Conservation (phyloP, 2,329 filamentous ascomycete genomes). For the Paecilomyces sp. region DNA sequence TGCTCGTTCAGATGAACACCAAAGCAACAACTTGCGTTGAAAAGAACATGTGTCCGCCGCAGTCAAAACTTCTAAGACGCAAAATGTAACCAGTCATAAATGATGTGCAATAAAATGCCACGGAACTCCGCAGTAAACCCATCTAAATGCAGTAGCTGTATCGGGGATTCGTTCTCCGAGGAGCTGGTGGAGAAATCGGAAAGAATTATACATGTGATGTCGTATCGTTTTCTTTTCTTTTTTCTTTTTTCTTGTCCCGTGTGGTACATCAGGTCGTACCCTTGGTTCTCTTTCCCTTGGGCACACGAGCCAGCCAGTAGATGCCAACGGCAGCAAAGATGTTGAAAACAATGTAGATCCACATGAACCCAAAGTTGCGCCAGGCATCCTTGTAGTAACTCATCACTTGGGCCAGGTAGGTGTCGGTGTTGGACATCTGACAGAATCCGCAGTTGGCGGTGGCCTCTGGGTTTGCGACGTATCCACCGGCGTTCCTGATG, state of each 20-base stretch:
- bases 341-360: slow-evolving; percentile 60
- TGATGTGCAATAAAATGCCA: neutral
- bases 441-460: slow-evolving; percentile 47
- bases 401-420: slow-evolving; percentile 36
- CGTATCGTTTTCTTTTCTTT: neutral
- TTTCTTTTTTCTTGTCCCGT: neutral
- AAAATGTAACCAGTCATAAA: neutral
- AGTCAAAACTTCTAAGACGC: neutral
- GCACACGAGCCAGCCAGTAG: slow-evolving; percentile 46
- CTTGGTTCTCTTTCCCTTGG: neutral
- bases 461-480: slow-evolving; percentile 35
- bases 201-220: too few species aligned
- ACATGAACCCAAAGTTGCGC: slow-evolving; percentile 65
- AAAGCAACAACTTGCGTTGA: neutral
- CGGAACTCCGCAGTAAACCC: neutral
- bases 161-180: neutral
- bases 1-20: neutral
- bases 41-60: neutral
- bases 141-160: neutral
- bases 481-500: slow-evolving; percentile 30
- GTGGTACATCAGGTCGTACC: neutral
- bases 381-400: slow-evolving; percentile 47
- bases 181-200: neutral
- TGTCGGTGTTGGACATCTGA: slow-evolving; percentile 37
- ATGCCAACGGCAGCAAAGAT: slow-evolving; percentile 50